A percentile compares a stretch with the other conserved stretches of the same genome.
Conservation (phyloP, 164 flowering plant genomes). For the Sedum album region DNA sequence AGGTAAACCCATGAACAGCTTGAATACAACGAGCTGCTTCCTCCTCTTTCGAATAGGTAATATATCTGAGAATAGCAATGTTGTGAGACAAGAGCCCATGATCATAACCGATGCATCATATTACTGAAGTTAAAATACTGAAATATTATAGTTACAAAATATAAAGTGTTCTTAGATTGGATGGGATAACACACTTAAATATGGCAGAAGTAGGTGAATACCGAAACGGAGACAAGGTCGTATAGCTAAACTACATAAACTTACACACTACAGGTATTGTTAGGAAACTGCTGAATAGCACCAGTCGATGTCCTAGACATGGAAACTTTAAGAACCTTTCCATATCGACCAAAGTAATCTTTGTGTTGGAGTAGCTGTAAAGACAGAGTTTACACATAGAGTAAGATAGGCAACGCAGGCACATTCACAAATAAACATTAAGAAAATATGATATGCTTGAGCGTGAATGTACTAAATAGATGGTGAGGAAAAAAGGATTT, state of each 20-base stretch:
- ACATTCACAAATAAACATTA: not conserved
- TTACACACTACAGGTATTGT: slow-evolving; percentile 73
- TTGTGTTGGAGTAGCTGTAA: slow-evolving; percentile 75
- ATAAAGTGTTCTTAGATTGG: no score
- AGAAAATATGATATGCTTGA: not conserved
- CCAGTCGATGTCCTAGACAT: slow-evolving; percentile 81
- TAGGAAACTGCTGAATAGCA: slow-evolving; percentile 48
- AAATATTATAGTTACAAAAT: no score
- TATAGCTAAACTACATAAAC: slow-evolving; percentile 18
- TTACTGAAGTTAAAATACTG: no score
- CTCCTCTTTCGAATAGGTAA: no score
- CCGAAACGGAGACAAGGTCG: slow-evolving; percentile 7
- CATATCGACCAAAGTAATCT: slow-evolving; percentile 95
- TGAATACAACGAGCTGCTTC: not conserved
- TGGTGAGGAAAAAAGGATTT: not conserved
- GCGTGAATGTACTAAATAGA: not conserved
- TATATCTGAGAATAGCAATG: no score
- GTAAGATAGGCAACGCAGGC: not conserved
- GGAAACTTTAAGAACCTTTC: slow-evolving; percentile 88
- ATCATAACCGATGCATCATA: no score
- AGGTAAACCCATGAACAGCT: not conserved
- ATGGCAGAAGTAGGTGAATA: not conserved
- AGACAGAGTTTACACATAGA: no score
- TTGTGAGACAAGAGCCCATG: no score
- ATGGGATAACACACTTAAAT: no score